phyloP scores from a whole-genome alignment of 345 rosid genomes.

The Citrus mangshanensis region DNA sequence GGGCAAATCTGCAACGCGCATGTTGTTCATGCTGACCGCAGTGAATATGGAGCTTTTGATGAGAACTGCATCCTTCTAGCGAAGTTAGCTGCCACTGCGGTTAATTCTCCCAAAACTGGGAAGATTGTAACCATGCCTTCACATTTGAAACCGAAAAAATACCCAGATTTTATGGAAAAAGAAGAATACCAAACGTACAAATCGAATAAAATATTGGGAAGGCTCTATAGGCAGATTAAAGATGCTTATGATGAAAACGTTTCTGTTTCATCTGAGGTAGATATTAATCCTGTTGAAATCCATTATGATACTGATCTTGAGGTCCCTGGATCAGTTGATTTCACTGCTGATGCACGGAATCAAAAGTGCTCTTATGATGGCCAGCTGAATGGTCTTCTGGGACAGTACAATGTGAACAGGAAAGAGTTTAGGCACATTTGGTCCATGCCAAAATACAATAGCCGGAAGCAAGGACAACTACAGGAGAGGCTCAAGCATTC shows the following conservation, averaged over 20 bases:
- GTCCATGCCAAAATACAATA: no score
- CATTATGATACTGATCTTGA: conserved; percentile 66
- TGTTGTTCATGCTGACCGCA: conserved; percentile 80
- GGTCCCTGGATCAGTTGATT: conserved; percentile 52
- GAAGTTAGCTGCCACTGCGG: conserved; percentile 80
- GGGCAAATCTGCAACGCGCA: conserved; percentile 80
- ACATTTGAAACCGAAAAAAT: conserved; percentile 58
- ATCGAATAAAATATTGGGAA: conserved; percentile 72
- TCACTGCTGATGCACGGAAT: conserved; percentile 65
- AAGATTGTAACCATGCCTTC: conserved; percentile 63
- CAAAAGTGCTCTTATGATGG: conserved; percentile 68
- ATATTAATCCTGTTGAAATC: conserved; percentile 35
- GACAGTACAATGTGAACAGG: conserved; percentile 69
- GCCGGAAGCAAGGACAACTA: no score
- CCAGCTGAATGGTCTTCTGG: conserved; percentile 67
- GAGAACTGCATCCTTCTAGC: conserved; percentile 65
- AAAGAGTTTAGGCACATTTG: conserved; percentile 45
- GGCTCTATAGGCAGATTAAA: conserved; percentile 60
- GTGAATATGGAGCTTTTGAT: conserved; percentile 67
- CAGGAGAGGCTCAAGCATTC: no score
- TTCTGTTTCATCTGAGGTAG: conserved; percentile 35
- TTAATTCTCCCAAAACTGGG: conserved; percentile 93
- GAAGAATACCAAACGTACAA: conserved; percentile 63
- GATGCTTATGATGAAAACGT: conserved; percentile 52
- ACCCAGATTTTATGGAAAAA: conserved; percentile 94